Base-by-base conservation (phyloP, 495 filamentous ascomycete genomes). In the Xylona heveae region DNA sequence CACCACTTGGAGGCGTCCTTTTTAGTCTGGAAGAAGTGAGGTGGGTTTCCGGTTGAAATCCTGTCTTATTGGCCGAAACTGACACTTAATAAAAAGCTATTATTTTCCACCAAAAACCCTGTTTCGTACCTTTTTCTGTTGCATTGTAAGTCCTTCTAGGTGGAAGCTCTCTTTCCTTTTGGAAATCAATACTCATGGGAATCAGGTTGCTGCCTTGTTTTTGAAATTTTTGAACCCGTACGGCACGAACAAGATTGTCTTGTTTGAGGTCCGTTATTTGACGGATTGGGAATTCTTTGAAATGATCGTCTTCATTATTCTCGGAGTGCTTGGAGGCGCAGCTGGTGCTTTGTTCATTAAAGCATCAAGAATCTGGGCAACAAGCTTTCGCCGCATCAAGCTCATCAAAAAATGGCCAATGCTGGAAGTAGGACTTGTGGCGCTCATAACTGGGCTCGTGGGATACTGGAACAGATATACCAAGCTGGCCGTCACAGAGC, bases 21-120 rank as follows among this genome's bases (percentile, higher is more conserved):
- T 95, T 95, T 50, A 81, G 82, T 34, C 54, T 95, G 16, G 85
- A 95, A 52, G 85, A 95, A 61, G 81, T 93, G 44, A 78, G 64
- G 54, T 57, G 44, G 21, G 41, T 42, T 20, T 12, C 30, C 24
- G 3, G 17, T 26, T 4, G 17, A 36, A 23, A 37, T 15, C 12
- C 4, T 28, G 29, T 21, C 6, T 19, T 8, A 16, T 36, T 12
- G 5, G 9, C 5, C 24, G 22, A 29, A 22, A 41, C 18, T 24
- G 27, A 38, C 10, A 33, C 17, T 6, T 28, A 8, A 35, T 3
- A 14, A 37, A 16, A 17, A 66, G 75, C 49, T 97, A 97, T 50
- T 97, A 93, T 48, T 94, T 94, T 51, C 88, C 85, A 3, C 78
- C 88, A n/a, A 95, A 97, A 54, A 94, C 85, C 2, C 67, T 97